phyloP scores from a whole-genome alignment of 805 yeast genomes.

The Kluyveromyces starmeri region DNA sequence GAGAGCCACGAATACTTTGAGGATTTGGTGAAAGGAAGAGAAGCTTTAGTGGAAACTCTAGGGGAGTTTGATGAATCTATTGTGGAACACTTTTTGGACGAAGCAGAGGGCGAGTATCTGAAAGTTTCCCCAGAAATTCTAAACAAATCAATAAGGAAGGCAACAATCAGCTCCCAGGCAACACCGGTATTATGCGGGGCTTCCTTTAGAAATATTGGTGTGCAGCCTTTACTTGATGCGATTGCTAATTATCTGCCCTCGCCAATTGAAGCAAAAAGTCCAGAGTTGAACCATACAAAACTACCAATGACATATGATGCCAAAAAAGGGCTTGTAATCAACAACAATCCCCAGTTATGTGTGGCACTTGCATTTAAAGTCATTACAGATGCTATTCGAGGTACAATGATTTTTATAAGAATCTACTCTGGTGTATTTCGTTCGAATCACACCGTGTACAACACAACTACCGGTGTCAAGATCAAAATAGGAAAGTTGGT shows the following conservation, averaged over 20 bases:
- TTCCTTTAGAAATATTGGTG: constrained; percentile 86
- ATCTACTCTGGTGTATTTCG: constrained; percentile 76
- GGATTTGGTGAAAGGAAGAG: constrained; percentile 50
- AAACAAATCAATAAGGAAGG: constrained; percentile 50
- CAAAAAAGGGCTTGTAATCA: constrained; percentile 41
- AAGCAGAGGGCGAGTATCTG: constrained; percentile 56
- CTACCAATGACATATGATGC: constrained; percentile 34
- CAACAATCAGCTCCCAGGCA: constrained; percentile 49
- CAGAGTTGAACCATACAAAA: constrained; percentile 37
- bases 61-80: constrained; percentile 76
- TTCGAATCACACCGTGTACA: constrained; percentile 52
- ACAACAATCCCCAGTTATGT: constrained; percentile 50
- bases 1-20: constrained; percentile 31
- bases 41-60: constrained; percentile 72
- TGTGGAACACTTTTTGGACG: constrained; percentile 67
- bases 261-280: constrained; percentile 55
- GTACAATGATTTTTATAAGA: constrained; percentile 75
- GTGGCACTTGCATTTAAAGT: constrained; percentile 90
- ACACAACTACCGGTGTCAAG: constrained; percentile 60
- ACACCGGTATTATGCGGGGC: constrained; percentile 90
- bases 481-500: constrained; percentile 60
- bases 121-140: constrained; percentile 47
- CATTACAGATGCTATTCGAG: constrained; percentile 73
- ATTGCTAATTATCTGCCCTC: constrained; percentile 71
- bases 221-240: constrained; percentile 87